Base-by-base conservation (phyloP, 1,139 yeast species). In the Suhomyces kunorum region DNA sequence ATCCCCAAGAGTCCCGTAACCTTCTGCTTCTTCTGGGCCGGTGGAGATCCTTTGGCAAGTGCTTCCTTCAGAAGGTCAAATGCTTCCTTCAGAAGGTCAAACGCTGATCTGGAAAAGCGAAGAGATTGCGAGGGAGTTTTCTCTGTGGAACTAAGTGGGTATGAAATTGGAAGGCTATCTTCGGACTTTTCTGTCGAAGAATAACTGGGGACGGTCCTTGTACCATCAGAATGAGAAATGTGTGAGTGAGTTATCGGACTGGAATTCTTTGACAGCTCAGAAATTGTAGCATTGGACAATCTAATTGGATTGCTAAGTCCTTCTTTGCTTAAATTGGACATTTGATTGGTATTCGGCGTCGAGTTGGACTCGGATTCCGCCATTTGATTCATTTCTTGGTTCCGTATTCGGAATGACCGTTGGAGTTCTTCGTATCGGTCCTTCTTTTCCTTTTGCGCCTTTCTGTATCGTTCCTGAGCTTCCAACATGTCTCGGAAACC, bases 1-100 rank as follows among this genome's bases (percentile, higher is more conserved):
- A 56, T 55, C 1, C 61, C 61, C 22, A 58, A 39, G 7, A 55
- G 33, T 1, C 59, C 59, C 12, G 48, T 49, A 11, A 55, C 49
- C 25, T 48, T 51, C 35, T 54, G 61, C 28, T 53, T 51, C 33
- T 55, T 56, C 23, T 40, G 47, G 1, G 50, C 45, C 3, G 48
- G 49, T 8, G 32, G 45, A 30, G 22, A 28, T 22, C 13, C 28
- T n/a, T 33, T 19, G 26, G 26, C 23, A 13, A 39, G 27, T n/a
- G 35, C 38, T 19, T 31, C 40, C 19, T 31, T 40, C 39, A 34
- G 38, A 5, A 32, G 25, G 23, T 50, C 56, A 44, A 53, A 53
- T 4, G 55, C 38, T 19, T 31, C 40, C 19, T 31, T 40, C 39
- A 34, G 38, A 5, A 32, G 25, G 23, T 50, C 56, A 44, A 53